Percentiles rank a stretch among this genome's conserved stretches.
Conservation (phyloP, 257 asterid species). For the Solanum peruvianum region DNA sequence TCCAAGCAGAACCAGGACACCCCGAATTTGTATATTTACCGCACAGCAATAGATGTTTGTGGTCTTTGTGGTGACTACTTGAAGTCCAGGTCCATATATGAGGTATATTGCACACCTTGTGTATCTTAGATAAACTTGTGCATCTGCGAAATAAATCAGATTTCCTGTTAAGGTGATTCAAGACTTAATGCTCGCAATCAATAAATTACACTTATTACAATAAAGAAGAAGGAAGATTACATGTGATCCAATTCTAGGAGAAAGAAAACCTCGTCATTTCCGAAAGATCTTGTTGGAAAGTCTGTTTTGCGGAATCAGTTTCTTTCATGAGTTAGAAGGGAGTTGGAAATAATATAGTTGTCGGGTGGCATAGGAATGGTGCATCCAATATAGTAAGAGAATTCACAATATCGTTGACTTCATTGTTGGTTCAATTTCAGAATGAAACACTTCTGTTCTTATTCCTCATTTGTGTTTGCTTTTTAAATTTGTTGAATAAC, state of each 20-base stretch:
- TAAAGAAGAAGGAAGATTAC: neutral
- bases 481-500: neutral
- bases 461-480: neutral
- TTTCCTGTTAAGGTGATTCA: neutral
- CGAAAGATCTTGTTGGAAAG: neutral
- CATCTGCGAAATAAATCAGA: neutral
- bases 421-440: neutral
- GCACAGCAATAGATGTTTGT: constrained; percentile 86
- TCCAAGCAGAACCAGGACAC: constrained; percentile 37
- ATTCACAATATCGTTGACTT: neutral
- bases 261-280: neutral
- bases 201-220: neutral
- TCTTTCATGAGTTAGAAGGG: neutral
- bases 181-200: neutral
- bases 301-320: neutral
- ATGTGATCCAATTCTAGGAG: neutral
- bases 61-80: constrained; percentile 83
- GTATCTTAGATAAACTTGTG: neutral
- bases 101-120: constrained; percentile 44
- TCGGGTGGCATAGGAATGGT: neutral
- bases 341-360: neutral
- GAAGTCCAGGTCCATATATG: constrained; percentile 72
- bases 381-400: neutral
- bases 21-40: constrained; percentile 68
- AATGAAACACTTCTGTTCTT: neutral